These are phyloP conservation scores for Myxozyma udenii DNA, from an alignment of 805 yeast species.

Conservation along the genomic window DNA sequence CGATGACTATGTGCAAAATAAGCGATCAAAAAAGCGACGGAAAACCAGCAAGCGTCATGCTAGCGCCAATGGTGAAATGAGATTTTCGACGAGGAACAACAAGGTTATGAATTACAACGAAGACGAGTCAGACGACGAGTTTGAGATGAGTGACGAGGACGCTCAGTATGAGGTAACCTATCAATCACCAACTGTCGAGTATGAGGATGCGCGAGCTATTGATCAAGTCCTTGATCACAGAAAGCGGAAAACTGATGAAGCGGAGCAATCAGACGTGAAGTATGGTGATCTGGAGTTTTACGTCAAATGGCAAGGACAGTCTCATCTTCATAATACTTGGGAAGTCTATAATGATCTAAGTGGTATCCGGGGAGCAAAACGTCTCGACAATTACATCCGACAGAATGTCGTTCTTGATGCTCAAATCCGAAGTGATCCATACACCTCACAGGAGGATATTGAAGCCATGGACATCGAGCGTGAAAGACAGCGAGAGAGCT, in stretches of 20 bases:
- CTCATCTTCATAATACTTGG: constrained; percentile 96
- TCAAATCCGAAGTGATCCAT: constrained; percentile 73
- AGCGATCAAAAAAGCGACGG: constrained; percentile 22
- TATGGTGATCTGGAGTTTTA: constrained; percentile 34
- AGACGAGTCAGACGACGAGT: constrained; percentile 52
- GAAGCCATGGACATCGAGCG: constrained; percentile 91
- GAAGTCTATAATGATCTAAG: constrained; percentile 56
- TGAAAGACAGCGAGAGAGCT: constrained; percentile 79
- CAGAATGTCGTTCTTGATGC: constrained; percentile 69
- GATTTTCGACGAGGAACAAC: constrained; percentile 76
- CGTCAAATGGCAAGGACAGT: constrained; percentile 80
- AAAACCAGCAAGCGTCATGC: constrained; percentile 27
- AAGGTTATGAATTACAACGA: constrained; percentile 72
- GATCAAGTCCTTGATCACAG: constrained; percentile 57
- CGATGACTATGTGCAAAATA: constrained; percentile 21
- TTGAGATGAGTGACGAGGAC: constrained; percentile 47
- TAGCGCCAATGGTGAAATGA: constrained; percentile 33
- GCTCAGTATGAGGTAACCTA: constrained; percentile 22
- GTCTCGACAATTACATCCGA: constrained; percentile 84
- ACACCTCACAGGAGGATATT: constrained; percentile 83
- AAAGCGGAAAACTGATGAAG: constrained; percentile 25
- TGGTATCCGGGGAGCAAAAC: constrained; percentile 69
- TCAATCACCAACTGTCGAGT: constrained; percentile 1
- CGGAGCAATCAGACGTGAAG: neutral
- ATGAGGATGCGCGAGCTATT: constrained; percentile 37